Conservation (phyloP, 2,329 filamentous ascomycete species). For the Sarocladium oryzae region DNA sequence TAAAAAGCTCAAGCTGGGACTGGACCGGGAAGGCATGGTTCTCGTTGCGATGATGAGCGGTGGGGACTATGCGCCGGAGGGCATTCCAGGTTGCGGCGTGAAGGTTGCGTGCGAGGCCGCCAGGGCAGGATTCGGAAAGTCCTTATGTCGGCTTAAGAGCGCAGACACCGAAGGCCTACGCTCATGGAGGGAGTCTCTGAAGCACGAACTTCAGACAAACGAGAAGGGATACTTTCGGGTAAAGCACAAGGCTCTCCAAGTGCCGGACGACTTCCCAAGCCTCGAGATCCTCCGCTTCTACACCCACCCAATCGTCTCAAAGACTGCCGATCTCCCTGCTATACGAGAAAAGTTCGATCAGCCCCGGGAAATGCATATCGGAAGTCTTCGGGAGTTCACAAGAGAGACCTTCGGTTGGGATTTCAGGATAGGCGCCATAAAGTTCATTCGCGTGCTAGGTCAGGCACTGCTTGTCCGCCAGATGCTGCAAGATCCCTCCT, state of each 20-base stretch:
- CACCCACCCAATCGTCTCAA: slow-evolving; percentile 78
- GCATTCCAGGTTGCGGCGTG: slow-evolving; percentile 79
- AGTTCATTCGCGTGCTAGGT: slow-evolving; percentile 75
- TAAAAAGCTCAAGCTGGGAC: slow-evolving; percentile 41
- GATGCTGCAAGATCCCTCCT: slow-evolving; percentile 25
- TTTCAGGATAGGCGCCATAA: slow-evolving; percentile 69
- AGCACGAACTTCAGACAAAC: slow-evolving; percentile 75
- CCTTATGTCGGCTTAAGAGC: slow-evolving; percentile 59
- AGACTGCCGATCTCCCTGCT: slow-evolving; percentile 35
- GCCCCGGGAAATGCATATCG: slow-evolving; percentile 19
- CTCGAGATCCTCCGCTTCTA: slow-evolving; percentile 78
- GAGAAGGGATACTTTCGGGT: slow-evolving; percentile 73
- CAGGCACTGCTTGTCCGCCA: slow-evolving; percentile 66
- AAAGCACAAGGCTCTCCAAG: slow-evolving; percentile 64
- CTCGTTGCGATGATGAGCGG: slow-evolving; percentile 91
- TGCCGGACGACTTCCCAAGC: slow-evolving; percentile 79
- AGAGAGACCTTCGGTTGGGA: slow-evolving; percentile 83
- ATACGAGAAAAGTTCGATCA: slow-evolving; percentile 20
- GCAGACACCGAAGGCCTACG: slow-evolving; percentile 53
- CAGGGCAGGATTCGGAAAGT: slow-evolving; percentile 74
- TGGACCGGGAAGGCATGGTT: slow-evolving; percentile 87
- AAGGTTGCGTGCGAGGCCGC: slow-evolving; percentile 89
- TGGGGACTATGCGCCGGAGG: slow-evolving; percentile 86
- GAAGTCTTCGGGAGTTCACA: slow-evolving; percentile 65
- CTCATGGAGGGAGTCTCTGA: slow-evolving; percentile 65